These are phyloP conservation scores for Mycena olivaceomarginata DNA, from an alignment of 768 basidiomycete species.

Conservation along the genomic window DNA sequence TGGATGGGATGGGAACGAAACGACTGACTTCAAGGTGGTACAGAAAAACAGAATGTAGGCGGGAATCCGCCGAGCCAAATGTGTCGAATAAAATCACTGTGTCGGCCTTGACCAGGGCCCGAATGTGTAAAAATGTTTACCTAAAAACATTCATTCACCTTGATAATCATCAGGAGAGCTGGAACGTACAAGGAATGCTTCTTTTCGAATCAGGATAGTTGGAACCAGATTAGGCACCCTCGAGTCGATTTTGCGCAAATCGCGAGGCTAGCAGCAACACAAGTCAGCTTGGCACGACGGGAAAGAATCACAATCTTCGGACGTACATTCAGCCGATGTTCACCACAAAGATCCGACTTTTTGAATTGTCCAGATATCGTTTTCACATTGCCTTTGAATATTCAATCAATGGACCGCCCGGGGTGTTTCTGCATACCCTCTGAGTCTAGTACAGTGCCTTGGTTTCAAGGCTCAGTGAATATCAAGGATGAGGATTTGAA, in stretches of 20 bases:
- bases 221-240: conserved; percentile 95
- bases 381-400: conserved; percentile 83
- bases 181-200: conserved; percentile 87
- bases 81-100: conserved; percentile 94
- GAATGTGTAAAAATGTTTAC: conserved; percentile 96
- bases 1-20: neutral
- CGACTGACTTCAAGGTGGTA: conserved; percentile 87
- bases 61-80: conserved; percentile 90
- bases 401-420: conserved; percentile 44
- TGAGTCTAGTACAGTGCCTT: conserved; percentile 92
- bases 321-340: conserved; percentile 93
- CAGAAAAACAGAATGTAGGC: conserved; percentile 90
- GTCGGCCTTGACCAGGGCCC: conserved; percentile 96
- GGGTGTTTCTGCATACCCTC: conserved; percentile 72
- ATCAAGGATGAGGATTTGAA: conserved; percentile 35
- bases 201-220: conserved; percentile 92
- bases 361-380: conserved; percentile 94
- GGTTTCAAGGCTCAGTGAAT: conserved; percentile 40
- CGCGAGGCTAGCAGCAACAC: conserved; percentile 82
- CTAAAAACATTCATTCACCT: conserved; percentile 59
- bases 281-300: conserved; percentile 43
- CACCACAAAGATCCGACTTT: conserved; percentile 90
- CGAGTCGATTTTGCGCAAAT: conserved; percentile 97
- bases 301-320: conserved; percentile 39
- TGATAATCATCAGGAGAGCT: conserved; percentile 9